A percentile compares a stretch with the other conserved stretches of the same genome.
Conservation (phyloP, 2,329 filamentous ascomycete genomes). For the Alternaria sp. region DNA sequence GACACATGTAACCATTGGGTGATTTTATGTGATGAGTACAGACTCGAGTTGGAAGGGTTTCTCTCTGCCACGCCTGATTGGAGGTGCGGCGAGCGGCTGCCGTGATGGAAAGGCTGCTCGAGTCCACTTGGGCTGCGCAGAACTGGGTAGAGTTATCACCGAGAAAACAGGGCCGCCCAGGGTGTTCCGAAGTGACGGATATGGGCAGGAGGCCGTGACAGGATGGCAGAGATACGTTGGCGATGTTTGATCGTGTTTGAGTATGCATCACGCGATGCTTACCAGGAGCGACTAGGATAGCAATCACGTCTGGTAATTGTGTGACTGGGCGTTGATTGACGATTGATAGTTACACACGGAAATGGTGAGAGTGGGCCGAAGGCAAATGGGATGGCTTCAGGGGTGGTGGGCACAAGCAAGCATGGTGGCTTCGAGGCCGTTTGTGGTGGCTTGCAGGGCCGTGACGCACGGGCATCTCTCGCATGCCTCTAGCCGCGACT, state of each 20-base stretch:
- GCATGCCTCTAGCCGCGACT: slow-evolving; percentile 1
- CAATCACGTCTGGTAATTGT: not conserved
- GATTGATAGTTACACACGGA: slow-evolving; percentile 3
- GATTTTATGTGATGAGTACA: not conserved
- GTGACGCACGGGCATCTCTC: not conserved
- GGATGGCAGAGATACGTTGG: not conserved
- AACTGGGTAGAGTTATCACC: not conserved
- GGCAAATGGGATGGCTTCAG: not conserved
- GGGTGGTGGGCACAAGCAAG: slow-evolving; percentile 3
- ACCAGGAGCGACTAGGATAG: not conserved
- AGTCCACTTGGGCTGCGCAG: not conserved
- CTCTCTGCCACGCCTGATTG: not conserved
- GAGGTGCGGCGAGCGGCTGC: not conserved
- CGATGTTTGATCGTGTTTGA: not conserved
- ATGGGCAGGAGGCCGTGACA: not conserved
- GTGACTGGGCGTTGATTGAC: not conserved
- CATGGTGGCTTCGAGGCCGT: slow-evolving; percentile 8
- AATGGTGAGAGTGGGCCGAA: slow-evolving; percentile 7
- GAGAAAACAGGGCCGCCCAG: not conserved
- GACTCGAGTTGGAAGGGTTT: not conserved
- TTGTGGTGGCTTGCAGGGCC: slow-evolving; percentile 6
- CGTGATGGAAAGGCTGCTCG: not conserved
- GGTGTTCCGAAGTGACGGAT: not conserved
- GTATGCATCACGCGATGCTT: not conserved
- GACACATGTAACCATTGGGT: not conserved